Evolutionary conservation across 306 rosid genomes (phyloP), one percentile per base, ranked within the genome.

Genomic region (Cercis canadensis): DNA sequence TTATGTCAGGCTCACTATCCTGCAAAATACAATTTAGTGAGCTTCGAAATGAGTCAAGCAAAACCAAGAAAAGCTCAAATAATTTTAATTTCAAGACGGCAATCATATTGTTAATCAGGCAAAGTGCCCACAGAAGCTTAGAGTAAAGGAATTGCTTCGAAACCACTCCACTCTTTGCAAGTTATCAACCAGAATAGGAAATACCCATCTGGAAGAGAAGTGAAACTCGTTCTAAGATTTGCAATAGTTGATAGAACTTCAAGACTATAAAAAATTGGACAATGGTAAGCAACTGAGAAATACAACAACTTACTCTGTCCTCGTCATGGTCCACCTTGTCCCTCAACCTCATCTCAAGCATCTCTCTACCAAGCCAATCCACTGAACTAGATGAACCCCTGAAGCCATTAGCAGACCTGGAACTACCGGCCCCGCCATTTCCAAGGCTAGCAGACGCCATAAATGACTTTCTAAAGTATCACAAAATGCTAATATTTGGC

Each of bases 311-410:
- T 73, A 88, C 97, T 74, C 93, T 82, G 57, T 84, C 93, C 5
- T 82, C 93, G 1, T 88, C 94, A 5, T 73, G 83, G 45, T 87
- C 90, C 13, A 69, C 57, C 62, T 74, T 85, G 77, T 89, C 96
- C 77, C 87, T 79, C 81, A 92, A 69, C 37, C 79, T 87, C 99
- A 94, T 91, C 83, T 91, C 92, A 65, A 89, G 91, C 97, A 94
- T 90, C 92, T 94, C 99, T 75, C 95, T 87, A 4, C 96, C 97
- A n/a, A 94, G 92, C 99, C 99, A 94, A 75, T 94, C 99, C 37
- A 94, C 95, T 4, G 97, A 90, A 65, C 85, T 86, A 14, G 98
- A 90, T 3, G 98, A 88, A 70, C 82, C 89, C 77, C 95, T 88
- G 59, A 88, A 87, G 78, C 80, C 95, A 80, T 87, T 85, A 73